Conservation (phyloP, 768 basidiomycete species). For the Crassisporium funariophilum region DNA sequence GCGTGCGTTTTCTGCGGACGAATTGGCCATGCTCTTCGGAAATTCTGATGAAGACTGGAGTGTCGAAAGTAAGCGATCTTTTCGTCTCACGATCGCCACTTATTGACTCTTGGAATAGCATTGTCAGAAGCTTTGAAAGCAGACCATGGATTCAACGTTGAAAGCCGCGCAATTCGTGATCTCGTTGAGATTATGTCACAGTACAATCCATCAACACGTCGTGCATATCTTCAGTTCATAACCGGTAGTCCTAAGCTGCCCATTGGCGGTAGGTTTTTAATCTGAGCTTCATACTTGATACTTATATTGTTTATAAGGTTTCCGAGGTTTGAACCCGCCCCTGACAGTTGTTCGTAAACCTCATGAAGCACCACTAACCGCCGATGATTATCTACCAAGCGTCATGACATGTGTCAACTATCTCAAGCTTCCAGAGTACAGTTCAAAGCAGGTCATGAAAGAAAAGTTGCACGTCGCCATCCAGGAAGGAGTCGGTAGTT, state of each 20-base stretch:
- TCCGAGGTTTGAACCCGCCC: slow-evolving; percentile 91
- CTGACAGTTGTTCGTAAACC: slow-evolving; percentile 97
- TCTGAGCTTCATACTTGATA: neutral
- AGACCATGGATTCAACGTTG: slow-evolving; percentile 96
- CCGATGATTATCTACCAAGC: slow-evolving; percentile 94
- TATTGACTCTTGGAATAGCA: slow-evolving; percentile 47
- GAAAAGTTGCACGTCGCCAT: slow-evolving; percentile 85
- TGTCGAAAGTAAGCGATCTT: slow-evolving; percentile 67
- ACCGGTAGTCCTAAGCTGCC: slow-evolving; percentile 97
- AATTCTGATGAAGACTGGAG: slow-evolving; percentile 99
- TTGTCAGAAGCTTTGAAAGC: slow-evolving; percentile 91
- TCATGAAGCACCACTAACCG: slow-evolving; percentile 85
- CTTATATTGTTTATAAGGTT: slow-evolving; percentile 51
- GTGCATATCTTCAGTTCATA: slow-evolving; percentile 94
- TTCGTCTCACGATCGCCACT: slow-evolving; percentile 3
- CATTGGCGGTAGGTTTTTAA: slow-evolving; percentile 74
- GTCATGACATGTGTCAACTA: slow-evolving; percentile 99
- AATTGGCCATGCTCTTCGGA: slow-evolving; percentile 94
- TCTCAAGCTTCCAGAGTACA: slow-evolving; percentile 95
- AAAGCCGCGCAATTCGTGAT: slow-evolving; percentile 88
- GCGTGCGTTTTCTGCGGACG: slow-evolving; percentile 90
- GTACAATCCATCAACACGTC: slow-evolving; percentile 71
- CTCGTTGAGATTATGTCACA: slow-evolving; percentile 85
- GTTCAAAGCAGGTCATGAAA: slow-evolving; percentile 79
- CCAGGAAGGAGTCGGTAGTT: slow-evolving; percentile 92